phyloP scores from a whole-genome alignment of 2,329 filamentous ascomycete genomes.

The Anisogramma anomala region DNA sequence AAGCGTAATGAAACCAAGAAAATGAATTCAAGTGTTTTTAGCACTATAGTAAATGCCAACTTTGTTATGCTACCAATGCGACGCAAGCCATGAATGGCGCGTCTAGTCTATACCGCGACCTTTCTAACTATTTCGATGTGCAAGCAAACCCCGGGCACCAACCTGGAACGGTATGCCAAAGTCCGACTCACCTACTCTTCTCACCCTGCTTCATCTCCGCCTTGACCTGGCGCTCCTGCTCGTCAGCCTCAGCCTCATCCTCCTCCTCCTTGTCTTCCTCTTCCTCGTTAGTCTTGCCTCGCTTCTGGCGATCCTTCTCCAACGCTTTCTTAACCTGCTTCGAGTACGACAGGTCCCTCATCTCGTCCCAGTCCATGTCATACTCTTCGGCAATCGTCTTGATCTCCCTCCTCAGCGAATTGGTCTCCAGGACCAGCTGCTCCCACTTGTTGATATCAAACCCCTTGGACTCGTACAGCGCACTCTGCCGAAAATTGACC shows the following conservation, averaged over 20 bases:
- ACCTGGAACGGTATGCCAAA: no score
- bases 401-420: conserved; percentile 65
- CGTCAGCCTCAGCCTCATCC: conserved; percentile 25
- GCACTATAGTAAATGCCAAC: no score
- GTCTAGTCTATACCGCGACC: no score
- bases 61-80: no score
- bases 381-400: conserved; percentile 74
- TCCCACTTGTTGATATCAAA: conserved; percentile 74
- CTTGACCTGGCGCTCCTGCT: conserved; percentile 20
- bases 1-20: no score
- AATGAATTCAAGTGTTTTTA: no score
- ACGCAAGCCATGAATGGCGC: no score
- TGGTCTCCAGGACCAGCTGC: conserved; percentile 65
- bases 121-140: no score
- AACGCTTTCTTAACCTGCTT: conserved; percentile 49
- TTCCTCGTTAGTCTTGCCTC: conserved; percentile 24
- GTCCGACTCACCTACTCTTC: no score
- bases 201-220: conserved; percentile 15
- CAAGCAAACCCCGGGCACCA: no score
- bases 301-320: conserved; percentile 38
- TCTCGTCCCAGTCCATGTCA: conserved; percentile 81
- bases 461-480: conserved; percentile 62
- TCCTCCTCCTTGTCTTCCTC: conserved; percentile 30
- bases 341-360: conserved; percentile 48
- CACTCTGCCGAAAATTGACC: conserved; percentile 63